Conservation (phyloP, 257 asterid genomes). For the Solanum dulcamara region DNA sequence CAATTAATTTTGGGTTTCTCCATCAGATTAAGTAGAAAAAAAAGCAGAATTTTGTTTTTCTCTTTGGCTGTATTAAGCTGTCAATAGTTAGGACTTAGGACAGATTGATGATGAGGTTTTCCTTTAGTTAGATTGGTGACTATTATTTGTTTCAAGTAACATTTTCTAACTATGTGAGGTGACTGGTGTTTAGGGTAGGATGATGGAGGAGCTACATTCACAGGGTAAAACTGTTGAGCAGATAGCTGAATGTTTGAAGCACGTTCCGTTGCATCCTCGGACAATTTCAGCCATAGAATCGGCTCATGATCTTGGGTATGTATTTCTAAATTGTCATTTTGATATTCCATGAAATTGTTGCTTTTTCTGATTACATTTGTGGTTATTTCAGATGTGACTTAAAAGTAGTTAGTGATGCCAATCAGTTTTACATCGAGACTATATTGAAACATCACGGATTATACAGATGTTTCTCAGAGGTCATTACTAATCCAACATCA, state of each 20-base stretch:
- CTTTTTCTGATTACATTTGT: background rate
- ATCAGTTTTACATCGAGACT: constrained; percentile 60
- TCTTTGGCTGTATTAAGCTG: background rate
- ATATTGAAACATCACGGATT: constrained; percentile 54
- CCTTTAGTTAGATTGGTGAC: background rate
- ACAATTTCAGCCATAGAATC: constrained; percentile 37
- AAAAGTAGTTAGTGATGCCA: constrained; percentile 79
- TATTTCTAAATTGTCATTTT: background rate
- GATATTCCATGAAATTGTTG: background rate
- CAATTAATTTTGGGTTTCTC: too few relatives aligned
- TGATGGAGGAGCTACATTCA: constrained; percentile 59
- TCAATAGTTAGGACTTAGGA: too few relatives aligned
- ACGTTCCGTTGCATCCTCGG: constrained; percentile 45
- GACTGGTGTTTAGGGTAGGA: constrained; percentile 37
- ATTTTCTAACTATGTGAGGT: background rate
- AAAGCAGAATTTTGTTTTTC: background rate
- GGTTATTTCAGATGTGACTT: constrained; percentile 59
- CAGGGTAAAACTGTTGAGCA: constrained; percentile 51
- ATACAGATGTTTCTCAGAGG: constrained; percentile 56
- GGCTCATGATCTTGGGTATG: constrained; percentile 63
- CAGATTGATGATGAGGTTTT: too few relatives aligned
- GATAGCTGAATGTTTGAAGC: constrained; percentile 52
- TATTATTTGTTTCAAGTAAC: background rate
- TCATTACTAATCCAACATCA: constrained; percentile 45
- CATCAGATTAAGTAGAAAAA: too few relatives aligned